A percentile compares a stretch with the other conserved stretches of the same genome.
Conservation (phyloP, 2,329 filamentous ascomycete species). For the Epichloe glyceriae region DNA sequence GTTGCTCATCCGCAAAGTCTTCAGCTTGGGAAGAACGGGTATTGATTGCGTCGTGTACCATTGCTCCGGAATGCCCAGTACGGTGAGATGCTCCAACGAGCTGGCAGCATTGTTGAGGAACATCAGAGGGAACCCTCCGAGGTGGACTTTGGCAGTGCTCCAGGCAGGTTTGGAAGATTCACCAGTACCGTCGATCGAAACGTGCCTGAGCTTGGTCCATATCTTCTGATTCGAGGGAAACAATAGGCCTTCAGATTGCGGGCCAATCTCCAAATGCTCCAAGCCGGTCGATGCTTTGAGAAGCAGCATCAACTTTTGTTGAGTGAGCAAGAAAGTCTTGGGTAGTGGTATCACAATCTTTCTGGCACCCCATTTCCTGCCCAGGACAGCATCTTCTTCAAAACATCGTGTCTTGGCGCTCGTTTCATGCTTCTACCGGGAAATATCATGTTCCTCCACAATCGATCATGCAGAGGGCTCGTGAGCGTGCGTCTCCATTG, state of each 20-base stretch:
- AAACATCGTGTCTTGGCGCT: slow-evolving; percentile 12
- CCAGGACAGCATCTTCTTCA: slow-evolving; percentile 19
- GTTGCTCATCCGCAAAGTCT: slow-evolving; percentile 16
- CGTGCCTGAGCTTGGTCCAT: slow-evolving; percentile 6
- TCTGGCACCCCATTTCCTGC: slow-evolving; percentile 18
- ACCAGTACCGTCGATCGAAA: slow-evolving; percentile 6
- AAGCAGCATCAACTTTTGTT: slow-evolving; percentile 16
- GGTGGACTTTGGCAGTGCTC: slow-evolving; percentile 3
- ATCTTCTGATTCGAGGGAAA: slow-evolving; percentile 4
- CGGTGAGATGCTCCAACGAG: slow-evolving; percentile 11
- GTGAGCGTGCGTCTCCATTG: slow-evolving; percentile 19
- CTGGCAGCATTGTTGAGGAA: slow-evolving; percentile 9
- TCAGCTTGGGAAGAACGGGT: slow-evolving; percentile 16
- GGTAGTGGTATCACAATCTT: slow-evolving; percentile 16
- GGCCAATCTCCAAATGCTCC: slow-evolving; percentile 15
- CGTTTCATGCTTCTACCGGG: slow-evolving; percentile 9
- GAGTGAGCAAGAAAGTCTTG: slow-evolving; percentile 16
- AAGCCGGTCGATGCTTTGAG: slow-evolving; percentile 15
- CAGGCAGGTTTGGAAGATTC: slow-evolving; percentile 5
- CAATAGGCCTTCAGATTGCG: background rate
- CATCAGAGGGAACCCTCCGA: slow-evolving; percentile 4
- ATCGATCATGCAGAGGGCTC: slow-evolving; percentile 14
- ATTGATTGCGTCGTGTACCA: slow-evolving; percentile 8
- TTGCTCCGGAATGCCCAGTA: slow-evolving; percentile 11
- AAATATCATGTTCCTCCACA: slow-evolving; percentile 22